A percentile compares a stretch with the other conserved stretches of the same genome.
Evolutionary conservation across 306 rosid genomes (phyloP).

Genomic region (Fagus sylvatica): DNA sequence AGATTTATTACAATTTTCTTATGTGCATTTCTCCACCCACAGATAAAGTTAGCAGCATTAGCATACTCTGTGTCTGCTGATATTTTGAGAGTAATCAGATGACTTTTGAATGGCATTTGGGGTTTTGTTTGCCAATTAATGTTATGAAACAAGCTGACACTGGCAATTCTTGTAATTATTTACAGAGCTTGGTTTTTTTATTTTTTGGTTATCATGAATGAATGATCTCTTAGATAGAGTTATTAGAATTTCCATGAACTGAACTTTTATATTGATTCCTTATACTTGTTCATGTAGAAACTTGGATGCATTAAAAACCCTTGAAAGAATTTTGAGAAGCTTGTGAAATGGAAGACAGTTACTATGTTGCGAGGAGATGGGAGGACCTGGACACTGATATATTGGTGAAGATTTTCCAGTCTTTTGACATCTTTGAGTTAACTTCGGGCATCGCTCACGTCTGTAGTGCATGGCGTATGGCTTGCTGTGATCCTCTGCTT

Average conservation of each 20-base stretch:
- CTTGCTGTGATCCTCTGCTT: constrained; percentile 67
- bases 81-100: background rate
- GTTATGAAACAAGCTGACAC: background rate
- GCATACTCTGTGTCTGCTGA: background rate
- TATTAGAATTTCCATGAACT: background rate
- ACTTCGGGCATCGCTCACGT: constrained; percentile 70
- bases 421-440: constrained; percentile 57
- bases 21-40: background rate
- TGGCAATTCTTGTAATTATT: background rate
- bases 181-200: background rate
- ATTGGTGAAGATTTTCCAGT: constrained; percentile 69
- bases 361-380: constrained; percentile 49
- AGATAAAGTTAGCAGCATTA: background rate
- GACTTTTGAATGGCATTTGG: background rate
- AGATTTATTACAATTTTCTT: background rate
- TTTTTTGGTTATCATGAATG: background rate
- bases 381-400: constrained; percentile 70
- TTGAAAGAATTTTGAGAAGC: constrained; percentile 31
- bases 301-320: constrained; percentile 21
- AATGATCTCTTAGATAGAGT: background rate
- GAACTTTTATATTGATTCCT: constrained; percentile 7
- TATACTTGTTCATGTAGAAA: constrained; percentile 28
- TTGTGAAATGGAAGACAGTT: constrained; percentile 52
- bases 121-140: background rate
- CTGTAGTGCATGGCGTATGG: constrained; percentile 71